phyloP scores from a whole-genome alignment of 257 asterid genomes.

The Jaltomata sinuosa region DNA sequence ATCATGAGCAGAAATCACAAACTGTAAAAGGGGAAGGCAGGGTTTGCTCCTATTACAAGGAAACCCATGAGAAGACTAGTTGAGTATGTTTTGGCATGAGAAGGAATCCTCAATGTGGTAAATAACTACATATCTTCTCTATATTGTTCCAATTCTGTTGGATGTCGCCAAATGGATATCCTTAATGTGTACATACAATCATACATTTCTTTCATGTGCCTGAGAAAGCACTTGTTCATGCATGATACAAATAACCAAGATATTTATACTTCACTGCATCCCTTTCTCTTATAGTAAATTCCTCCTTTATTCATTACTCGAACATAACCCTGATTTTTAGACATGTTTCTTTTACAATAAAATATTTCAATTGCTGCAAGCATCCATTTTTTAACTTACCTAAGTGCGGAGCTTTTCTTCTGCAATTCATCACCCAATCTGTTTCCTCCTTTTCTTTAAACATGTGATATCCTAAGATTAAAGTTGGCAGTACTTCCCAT shows the following conservation, averaged over 20 bases:
- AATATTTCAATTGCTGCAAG: background rate
- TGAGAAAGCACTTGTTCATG: background rate
- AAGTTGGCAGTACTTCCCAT: background rate
- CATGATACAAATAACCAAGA: background rate
- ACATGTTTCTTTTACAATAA: background rate
- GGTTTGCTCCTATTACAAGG: background rate
- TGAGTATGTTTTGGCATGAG: background rate
- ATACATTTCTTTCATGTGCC: background rate
- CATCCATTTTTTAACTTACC: background rate
- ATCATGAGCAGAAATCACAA: slow-evolving; percentile 10
- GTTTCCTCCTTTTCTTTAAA: background rate
- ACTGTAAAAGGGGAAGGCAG: background rate
- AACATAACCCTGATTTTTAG: background rate
- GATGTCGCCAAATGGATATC: background rate
- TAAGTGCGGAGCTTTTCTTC: background rate
- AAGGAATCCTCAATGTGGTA: background rate
- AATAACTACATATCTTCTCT: background rate
- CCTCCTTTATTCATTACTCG: background rate
- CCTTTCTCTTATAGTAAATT: background rate
- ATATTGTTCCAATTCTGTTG: background rate
- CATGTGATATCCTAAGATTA: background rate
- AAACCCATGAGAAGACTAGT: background rate
- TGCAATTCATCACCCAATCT: background rate
- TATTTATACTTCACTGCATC: background rate
- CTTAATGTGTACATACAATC: background rate